Percentiles rank a stretch among this genome's conserved stretches.
These are phyloP conservation scores for Nepenthes alata DNA, from an alignment of 179 eudicot species.

Conservation along the genomic window DNA sequence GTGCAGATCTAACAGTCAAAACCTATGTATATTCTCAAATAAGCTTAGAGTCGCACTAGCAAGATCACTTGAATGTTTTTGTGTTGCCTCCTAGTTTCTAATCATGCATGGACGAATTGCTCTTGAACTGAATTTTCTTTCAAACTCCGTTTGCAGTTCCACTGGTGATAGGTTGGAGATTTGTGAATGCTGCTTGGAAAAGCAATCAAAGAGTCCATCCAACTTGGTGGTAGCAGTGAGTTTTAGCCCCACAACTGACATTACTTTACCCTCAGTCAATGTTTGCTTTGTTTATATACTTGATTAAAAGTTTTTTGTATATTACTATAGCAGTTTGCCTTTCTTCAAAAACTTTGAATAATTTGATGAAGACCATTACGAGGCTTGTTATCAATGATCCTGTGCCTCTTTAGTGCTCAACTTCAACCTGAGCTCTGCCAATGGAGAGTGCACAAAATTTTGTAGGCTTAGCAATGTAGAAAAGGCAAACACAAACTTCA, in stretches of 20 bases:
- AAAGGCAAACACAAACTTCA: too few relatives aligned
- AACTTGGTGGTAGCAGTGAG: conserved; percentile 19
- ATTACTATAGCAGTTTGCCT: conserved; percentile 13
- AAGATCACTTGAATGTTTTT: conserved; percentile 10
- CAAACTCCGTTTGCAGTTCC: conserved; percentile 8
- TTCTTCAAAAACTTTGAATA: conserved; percentile 7
- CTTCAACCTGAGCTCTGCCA: too few relatives aligned
- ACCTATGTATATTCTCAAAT: too few relatives aligned
- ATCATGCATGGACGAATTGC: neutral
- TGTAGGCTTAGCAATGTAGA: too few relatives aligned
- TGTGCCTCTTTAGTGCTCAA: neutral
- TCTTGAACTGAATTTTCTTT: conserved; percentile 2
- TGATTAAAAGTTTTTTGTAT: conserved; percentile 17
- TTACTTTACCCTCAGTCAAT: neutral
- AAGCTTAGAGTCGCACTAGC: conserved; percentile 10
- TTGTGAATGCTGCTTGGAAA: conserved; percentile 9
- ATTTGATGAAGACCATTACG: conserved; percentile 5
- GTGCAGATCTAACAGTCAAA: too few relatives aligned
- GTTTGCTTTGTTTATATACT: conserved; percentile 11
- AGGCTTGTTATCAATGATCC: conserved; percentile 7
- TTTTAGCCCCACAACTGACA: conserved; percentile 9
- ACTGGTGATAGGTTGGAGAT: conserved; percentile 11
- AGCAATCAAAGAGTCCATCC: conserved; percentile 11
- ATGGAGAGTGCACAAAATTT: too few relatives aligned
- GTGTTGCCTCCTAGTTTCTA: conserved; percentile 10